phyloP scores from a whole-genome alignment of 2,329 filamentous ascomycete genomes.

The Aspergillus sp. region DNA sequence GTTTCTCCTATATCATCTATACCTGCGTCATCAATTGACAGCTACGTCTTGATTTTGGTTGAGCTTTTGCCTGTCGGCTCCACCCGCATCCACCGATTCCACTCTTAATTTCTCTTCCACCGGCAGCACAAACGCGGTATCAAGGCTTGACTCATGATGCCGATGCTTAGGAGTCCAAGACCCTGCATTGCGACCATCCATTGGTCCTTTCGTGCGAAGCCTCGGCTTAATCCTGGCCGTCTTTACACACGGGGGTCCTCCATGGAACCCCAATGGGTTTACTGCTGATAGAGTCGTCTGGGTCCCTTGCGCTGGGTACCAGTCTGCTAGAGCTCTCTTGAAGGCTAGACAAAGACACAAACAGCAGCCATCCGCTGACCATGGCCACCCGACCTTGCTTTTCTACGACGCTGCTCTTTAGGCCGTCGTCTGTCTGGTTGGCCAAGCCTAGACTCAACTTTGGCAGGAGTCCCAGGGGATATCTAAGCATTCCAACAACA shows the following conservation, averaged over 20 bases:
- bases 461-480: background rate
- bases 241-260: background rate
- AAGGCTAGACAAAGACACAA: background rate
- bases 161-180: background rate
- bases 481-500: background rate
- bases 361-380: background rate
- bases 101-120: background rate
- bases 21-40: background rate
- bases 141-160: background rate
- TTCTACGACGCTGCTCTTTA: background rate
- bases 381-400: background rate
- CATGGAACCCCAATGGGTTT: background rate
- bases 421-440: background rate
- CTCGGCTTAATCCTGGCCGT: background rate
- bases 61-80: background rate
- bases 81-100: slow-evolving; percentile 2
- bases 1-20: background rate
- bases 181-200: background rate
- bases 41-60: background rate
- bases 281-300: background rate
- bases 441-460: slow-evolving; percentile 27
- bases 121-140: background rate
- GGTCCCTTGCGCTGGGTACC: background rate
- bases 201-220: background rate
- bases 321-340: background rate